phyloP scores from a whole-genome alignment of 768 basidiomycete genomes.

The Lactarius akahatsu region DNA sequence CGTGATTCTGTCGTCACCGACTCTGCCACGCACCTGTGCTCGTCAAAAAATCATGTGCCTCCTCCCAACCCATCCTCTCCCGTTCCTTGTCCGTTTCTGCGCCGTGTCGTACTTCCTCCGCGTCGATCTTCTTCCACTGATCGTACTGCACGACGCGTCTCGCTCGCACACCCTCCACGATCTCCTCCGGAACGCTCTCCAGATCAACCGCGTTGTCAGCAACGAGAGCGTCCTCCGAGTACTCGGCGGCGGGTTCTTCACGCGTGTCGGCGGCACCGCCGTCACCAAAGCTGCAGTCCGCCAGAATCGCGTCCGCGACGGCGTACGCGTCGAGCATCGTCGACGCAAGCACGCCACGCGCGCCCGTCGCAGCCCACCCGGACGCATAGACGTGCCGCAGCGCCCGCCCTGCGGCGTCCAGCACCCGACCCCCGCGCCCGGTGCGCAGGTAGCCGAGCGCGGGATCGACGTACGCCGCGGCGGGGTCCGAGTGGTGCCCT shows the following conservation, averaged over 20 bases:
- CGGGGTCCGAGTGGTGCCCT: conserved; percentile 77
- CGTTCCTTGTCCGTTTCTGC: conserved; percentile 61
- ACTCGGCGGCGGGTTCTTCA: background rate
- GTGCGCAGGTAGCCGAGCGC: conserved; percentile 56
- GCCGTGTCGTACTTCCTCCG: conserved; percentile 58
- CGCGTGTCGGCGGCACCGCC: background rate
- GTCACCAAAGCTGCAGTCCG: conserved; percentile 47
- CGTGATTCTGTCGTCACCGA: background rate
- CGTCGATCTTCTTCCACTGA: conserved; percentile 75
- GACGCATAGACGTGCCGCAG: conserved; percentile 78
- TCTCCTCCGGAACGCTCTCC: conserved; percentile 51
- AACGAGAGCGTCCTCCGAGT: conserved; percentile 29
- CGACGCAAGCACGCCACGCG: conserved; percentile 84
- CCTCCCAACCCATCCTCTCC: conserved; percentile 73
- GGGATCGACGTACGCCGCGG: conserved; percentile 58
- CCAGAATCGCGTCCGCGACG: conserved; percentile 68
- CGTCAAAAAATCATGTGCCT: conserved; percentile 42
- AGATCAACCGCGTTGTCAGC: conserved; percentile 37
- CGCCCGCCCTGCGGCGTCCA: conserved; percentile 38
- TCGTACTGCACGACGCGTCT: conserved; percentile 57
- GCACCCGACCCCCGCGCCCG: conserved; percentile 48
- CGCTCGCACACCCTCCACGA: conserved; percentile 42
- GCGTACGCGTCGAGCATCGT: conserved; percentile 93
- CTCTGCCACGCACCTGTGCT: conserved; percentile 3
- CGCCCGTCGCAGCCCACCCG: conserved; percentile 92